Evolutionary conservation across 495 filamentous ascomycete species (phyloP).

Genomic region (Penicillium manginii): DNA sequence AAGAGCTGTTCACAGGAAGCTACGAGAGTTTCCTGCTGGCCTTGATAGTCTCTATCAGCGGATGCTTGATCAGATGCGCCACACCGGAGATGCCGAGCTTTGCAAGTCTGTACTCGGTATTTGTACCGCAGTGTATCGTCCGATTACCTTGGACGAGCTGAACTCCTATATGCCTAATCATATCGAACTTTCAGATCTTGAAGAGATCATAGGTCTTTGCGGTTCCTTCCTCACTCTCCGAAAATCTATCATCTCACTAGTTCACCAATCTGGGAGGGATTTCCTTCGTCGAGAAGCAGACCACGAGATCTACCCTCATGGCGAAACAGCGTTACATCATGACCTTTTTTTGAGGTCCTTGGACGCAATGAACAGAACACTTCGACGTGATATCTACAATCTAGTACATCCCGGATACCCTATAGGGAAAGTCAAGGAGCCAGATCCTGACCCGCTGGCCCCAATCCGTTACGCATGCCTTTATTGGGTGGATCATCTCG

Average conservation of each 20-base stretch:
- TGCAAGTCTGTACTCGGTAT: slow-evolving; percentile 21
- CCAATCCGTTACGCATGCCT: slow-evolving; percentile 3
- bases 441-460: background rate
- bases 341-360: slow-evolving; percentile 35
- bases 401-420: slow-evolving; percentile 8
- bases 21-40: slow-evolving; percentile 16
- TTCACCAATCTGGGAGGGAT: slow-evolving; percentile 52
- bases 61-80: slow-evolving; percentile 17
- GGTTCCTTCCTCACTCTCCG: slow-evolving; percentile 25
- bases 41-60: slow-evolving; percentile 17
- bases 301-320: slow-evolving; percentile 23
- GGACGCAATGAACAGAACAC: slow-evolving; percentile 14
- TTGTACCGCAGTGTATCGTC: slow-evolving; percentile 22
- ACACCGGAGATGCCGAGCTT: slow-evolving; percentile 4
- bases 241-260: slow-evolving; percentile 30
- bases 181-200: slow-evolving; percentile 8
- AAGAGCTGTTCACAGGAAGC: background rate
- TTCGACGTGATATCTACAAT: slow-evolving; percentile 28
- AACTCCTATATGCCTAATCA: slow-evolving; percentile 18
- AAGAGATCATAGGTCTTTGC: slow-evolving; percentile 21
- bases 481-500: slow-evolving; percentile 7
- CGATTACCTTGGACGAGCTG: slow-evolving; percentile 28
- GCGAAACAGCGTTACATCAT: slow-evolving; percentile 26
- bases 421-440: background rate
- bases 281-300: slow-evolving; percentile 22